These are phyloP conservation scores for Dryadomyces quercus-mongolicae DNA, from an alignment of 2,329 filamentous ascomycete genomes.

Conservation along the genomic window DNA sequence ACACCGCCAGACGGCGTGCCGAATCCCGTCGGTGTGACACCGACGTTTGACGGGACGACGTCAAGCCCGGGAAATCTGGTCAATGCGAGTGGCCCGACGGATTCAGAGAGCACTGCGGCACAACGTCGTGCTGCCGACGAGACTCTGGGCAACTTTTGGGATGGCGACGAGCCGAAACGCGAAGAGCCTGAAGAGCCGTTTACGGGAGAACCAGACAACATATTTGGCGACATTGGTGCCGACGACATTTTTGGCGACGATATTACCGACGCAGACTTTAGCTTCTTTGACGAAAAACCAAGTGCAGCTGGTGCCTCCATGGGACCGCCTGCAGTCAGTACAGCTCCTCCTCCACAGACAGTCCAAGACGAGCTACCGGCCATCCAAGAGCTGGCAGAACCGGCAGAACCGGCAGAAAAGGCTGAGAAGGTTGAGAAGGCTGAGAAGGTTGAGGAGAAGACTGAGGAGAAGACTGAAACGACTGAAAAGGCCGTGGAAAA, in stretches of 20 bases:
- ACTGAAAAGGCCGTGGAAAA: neutral
- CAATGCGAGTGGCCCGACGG: slow-evolving; percentile 18
- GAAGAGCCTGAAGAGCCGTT: slow-evolving; percentile 31
- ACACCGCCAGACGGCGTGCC: slow-evolving; percentile 59
- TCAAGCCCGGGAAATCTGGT: slow-evolving; percentile 42
- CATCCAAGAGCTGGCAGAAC: too few relatives aligned
- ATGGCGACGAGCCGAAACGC: slow-evolving; percentile 29
- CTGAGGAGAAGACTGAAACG: neutral
- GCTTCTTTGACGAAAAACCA: slow-evolving; percentile 62
- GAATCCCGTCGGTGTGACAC: slow-evolving; percentile 37
- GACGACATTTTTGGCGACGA: slow-evolving; percentile 58
- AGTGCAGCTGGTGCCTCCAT: slow-evolving; percentile 23
- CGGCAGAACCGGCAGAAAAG: too few relatives aligned
- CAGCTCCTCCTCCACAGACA: neutral
- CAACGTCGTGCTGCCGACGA: slow-evolving; percentile 13
- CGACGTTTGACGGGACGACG: slow-evolving; percentile 41
- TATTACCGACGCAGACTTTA: slow-evolving; percentile 75
- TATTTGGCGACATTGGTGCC: slow-evolving; percentile 57
- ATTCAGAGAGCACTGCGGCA: slow-evolving; percentile 24
- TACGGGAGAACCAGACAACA: slow-evolving; percentile 36
- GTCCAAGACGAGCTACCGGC: neutral
- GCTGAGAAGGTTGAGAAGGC: neutral
- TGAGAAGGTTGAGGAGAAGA: neutral
- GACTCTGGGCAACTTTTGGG: slow-evolving; percentile 27
- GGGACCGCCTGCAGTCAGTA: slow-evolving; percentile 10